Conservation (phyloP, 805 yeast species). For the Nakazawaea populi region DNA sequence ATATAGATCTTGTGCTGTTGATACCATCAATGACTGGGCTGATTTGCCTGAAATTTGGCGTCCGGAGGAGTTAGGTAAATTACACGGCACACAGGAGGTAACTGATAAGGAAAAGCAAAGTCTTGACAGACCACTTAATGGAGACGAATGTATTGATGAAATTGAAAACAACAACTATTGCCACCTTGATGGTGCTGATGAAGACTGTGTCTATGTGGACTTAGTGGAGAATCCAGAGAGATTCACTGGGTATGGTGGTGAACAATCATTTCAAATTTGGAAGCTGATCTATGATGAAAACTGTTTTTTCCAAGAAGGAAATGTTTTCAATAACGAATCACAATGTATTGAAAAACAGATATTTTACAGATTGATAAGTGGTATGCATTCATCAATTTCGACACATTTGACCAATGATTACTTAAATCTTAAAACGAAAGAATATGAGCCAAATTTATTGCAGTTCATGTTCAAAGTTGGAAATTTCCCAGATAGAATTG, state of each 20-base stretch:
- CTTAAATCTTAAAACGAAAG: conserved; percentile 60
- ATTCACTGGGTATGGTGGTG: conserved; percentile 94
- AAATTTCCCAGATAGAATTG: conserved; percentile 77
- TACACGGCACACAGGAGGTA: conserved; percentile 30
- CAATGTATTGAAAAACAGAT: conserved; percentile 82
- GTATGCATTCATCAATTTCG: conserved; percentile 93
- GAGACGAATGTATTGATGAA: conserved; percentile 18
- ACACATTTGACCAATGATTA: conserved; percentile 88
- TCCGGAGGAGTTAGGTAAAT: conserved; percentile 61
- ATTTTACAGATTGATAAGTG: conserved; percentile 81
- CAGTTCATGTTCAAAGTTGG: conserved; percentile 90
- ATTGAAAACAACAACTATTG: conserved; percentile 57
- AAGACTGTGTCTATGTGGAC: conserved; percentile 78
- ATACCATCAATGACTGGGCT: conserved; percentile 68
- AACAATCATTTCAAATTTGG: conserved; percentile 91
- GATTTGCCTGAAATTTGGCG: conserved; percentile 69
- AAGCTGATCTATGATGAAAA: conserved; percentile 85
- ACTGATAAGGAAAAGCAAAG: conserved; percentile 21
- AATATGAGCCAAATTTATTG: conserved; percentile 78
- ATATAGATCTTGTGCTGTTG: conserved; percentile 86
- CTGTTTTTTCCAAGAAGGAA: conserved; percentile 58
- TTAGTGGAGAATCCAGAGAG: conserved; percentile 88
- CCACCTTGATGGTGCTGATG: conserved; percentile 54
- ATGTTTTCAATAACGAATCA: conserved; percentile 31
- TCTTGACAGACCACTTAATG: conserved; percentile 12